Percentiles rank a stretch among this genome's conserved stretches.
These are phyloP conservation scores for Boletellus sp. DNA, from an alignment of 1,284 basidiomycete genomes.

Conservation along the genomic window DNA sequence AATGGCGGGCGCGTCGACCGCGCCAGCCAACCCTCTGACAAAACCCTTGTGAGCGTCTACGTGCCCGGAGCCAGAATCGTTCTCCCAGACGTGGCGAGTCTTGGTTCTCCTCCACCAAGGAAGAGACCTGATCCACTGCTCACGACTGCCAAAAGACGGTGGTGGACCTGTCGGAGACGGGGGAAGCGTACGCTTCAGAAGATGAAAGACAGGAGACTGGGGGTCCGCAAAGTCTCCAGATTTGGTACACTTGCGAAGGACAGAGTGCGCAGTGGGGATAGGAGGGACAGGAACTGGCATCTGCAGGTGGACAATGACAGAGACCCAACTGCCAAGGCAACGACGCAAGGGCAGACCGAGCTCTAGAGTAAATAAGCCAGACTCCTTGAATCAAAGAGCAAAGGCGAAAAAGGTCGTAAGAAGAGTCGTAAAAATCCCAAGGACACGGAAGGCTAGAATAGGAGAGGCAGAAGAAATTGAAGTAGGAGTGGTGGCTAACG, in stretches of 20 bases:
- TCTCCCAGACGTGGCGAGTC: constrained; percentile 61
- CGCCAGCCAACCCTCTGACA: constrained; percentile 66
- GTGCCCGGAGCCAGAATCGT: constrained; percentile 34
- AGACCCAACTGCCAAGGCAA: constrained; percentile 42
- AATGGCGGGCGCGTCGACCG: constrained; percentile 70
- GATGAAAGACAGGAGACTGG: constrained; percentile 44
- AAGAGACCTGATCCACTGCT: constrained; percentile 68
- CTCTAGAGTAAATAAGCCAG: constrained; percentile 35
- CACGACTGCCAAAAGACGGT: constrained; percentile 58
- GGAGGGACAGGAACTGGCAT: constrained; percentile 81
- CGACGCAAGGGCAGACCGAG: constrained; percentile 36
- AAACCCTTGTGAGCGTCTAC: constrained; percentile 47
- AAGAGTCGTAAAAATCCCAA: constrained; percentile 55
- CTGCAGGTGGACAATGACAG: constrained; percentile 43
- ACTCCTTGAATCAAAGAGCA: constrained; percentile 29
- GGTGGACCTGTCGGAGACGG: constrained; percentile 57
- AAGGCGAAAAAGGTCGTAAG: constrained; percentile 36
- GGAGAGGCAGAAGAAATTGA: constrained; percentile 28
- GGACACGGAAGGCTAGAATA: constrained; percentile 36
- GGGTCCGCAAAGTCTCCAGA: constrained; percentile 40
- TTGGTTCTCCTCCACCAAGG: constrained; percentile 68
- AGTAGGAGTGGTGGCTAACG: constrained; percentile 69
- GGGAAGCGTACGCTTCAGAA: constrained; percentile 54
- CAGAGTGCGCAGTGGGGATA: constrained; percentile 54
- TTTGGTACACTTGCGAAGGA: constrained; percentile 55